Evolutionary conservation across 306 rosid genomes (phyloP), one percentile per base, ranked within the genome.

Genomic region (Mucuna pruriens): DNA sequence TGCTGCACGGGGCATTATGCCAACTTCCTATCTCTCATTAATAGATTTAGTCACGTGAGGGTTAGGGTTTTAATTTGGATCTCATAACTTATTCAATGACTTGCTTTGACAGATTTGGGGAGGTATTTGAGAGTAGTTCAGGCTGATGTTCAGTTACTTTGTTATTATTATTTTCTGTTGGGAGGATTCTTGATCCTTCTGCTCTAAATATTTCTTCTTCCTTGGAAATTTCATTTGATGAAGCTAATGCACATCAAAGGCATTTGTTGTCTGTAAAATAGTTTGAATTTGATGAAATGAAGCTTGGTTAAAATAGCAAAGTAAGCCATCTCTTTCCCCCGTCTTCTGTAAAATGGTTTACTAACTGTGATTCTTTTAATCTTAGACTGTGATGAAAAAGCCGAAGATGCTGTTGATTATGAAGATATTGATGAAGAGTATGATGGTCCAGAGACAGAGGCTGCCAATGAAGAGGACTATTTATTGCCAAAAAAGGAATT

Each of bases 371-470:
- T 83, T 81, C 61, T 58, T 81, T 12, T 55, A 58, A 69, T 87
- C 65, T 55, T 83, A 95, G 99, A 89, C 74, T 95, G 93, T 79
- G 93, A 87, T 78, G 94, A 90, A 79, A 95, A 95, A 83, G 97
- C 97, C 68, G 99, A 90, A 82, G 91, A 91, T 82, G 99, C 99
- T 31, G 89, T 95, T 78, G 97, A 95, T 86, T 95, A 93, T 81
- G 97, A 93, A 88, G 97, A 95, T 84, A 91, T 95, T 82, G 99
- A 95, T 80, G 99, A 95, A 82, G 94, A 95, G 77, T 95, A 90
- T 65, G 97, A 91, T 71, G 99, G 97, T 73, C 99, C 99, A 29
- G 99, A 95, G 87, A 82, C 86, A 83, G 94, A 93, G 84, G 92
- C 90, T 78, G 91, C 91, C 25, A 88, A 84, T 70, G 99, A 95